Evolutionary conservation across 1,284 basidiomycete species (phyloP), one percentile per base, ranked within the genome.

Genomic region (Cryptococcus sp.): DNA sequence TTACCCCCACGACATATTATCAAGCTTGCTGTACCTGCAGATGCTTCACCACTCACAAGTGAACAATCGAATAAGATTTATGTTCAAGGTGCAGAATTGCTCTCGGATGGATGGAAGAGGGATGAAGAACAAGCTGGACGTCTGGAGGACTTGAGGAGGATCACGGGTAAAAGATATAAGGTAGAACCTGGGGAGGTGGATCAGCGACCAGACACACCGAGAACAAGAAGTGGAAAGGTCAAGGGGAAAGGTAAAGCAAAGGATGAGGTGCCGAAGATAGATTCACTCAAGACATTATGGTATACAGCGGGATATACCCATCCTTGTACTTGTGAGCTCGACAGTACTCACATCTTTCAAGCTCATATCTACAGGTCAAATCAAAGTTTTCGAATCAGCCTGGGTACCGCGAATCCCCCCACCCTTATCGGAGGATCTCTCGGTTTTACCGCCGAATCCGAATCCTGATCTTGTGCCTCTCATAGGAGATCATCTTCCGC

Each of bases 261-360:
- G 23, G 23, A 23, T 23, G 23, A 23, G 23, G 23, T 23, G 23
- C 23, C 23, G 2, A 23, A 23, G 23, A 23, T 23, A 23, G 23
- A 23, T 23, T 2, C 23, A 23, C 23, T 23, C 23, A 23, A 23
- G 38, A 41, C n/a, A 41, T 33, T 64, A 37, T 70, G 68, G 68
- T 63, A 64, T 23, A 66, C 61, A 10, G 68, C 66, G 2, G 52
- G 57, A 4, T 37, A 66, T 35, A 13, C 45, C 5, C 59, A 60
- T 35, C 60, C 64, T 15, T 65, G 61, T 42, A 48, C 60, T 36
- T 65, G 68, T 70, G 47, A 59, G 64, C 56, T 3, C 36, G 11
- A 3, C 13, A 15, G 3, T n/a, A 33, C 38, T 37, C 49, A n/a
- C n/a, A 14, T 2, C 50, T 1, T 3, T 38, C 2, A 7, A 52